A percentile compares a stretch with the other conserved stretches of the same genome.
Conservation (phyloP, 2,329 filamentous ascomycete genomes). For the Parasarocladium wereldwijsianum region DNA sequence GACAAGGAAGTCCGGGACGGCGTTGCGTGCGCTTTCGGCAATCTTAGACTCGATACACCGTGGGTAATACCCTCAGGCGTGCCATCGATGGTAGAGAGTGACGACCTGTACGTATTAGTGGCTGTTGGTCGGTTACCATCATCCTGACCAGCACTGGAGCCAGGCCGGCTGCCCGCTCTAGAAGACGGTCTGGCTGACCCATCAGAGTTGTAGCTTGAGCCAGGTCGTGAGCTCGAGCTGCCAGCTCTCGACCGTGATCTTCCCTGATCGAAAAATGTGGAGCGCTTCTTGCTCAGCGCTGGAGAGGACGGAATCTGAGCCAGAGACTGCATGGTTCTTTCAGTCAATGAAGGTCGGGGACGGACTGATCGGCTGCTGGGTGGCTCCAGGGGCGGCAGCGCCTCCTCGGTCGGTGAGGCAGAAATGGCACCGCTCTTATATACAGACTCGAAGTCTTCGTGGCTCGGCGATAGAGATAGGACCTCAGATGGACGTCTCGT, state of each 20-base stretch:
- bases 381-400: conserved; percentile 4
- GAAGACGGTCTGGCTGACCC: conserved; percentile 36
- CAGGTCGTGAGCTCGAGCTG: conserved; percentile 31
- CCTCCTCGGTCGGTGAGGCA: not conserved
- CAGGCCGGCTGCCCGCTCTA: conserved; percentile 36
- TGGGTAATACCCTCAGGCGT: conserved; percentile 22
- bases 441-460: conserved; percentile 6
- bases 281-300: conserved; percentile 47
- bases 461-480: conserved; percentile 12
- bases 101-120: conserved; percentile 26
- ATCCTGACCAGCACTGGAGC: conserved; percentile 35
- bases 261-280: conserved; percentile 55
- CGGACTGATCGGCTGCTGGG: conserved; percentile 9
- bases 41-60: conserved; percentile 9
- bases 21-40: conserved; percentile 11
- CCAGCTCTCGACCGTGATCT: conserved; percentile 35
- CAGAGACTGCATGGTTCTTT: conserved; percentile 76
- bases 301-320: conserved; percentile 68
- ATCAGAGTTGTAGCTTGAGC: conserved; percentile 48
- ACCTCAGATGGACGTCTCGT: conserved; percentile 16
- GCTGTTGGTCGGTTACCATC: conserved; percentile 29
- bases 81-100: conserved; percentile 26
- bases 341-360: conserved; percentile 50
- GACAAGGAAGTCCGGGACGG: conserved; percentile 11
- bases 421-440: not conserved